Conservation (phyloP, 2,329 filamentous ascomycete species). For the Paecilomyces dactylethromorphus region DNA sequence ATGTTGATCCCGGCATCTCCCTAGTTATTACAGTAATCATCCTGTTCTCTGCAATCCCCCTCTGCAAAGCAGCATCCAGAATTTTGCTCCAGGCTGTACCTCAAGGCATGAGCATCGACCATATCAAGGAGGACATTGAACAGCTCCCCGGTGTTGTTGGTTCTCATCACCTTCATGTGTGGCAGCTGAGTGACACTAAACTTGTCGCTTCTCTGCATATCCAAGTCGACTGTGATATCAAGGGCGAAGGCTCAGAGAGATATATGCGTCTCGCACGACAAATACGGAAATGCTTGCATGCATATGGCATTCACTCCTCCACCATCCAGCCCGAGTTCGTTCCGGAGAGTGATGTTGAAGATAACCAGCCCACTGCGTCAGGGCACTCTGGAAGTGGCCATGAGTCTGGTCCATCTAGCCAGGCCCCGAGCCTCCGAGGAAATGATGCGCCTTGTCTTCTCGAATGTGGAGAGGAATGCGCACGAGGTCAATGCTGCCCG, state of each 20-base stretch:
- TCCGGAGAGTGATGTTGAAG: conserved; percentile 30
- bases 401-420: conserved; percentile 11
- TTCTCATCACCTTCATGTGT: conserved; percentile 95
- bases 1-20: conserved; percentile 86
- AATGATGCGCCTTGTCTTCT: conserved; percentile 39
- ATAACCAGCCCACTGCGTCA: conserved; percentile 15
- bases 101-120: conserved; percentile 76
- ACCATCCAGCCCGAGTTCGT: conserved; percentile 90
- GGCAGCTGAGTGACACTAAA: conserved; percentile 95
- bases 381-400: conserved; percentile 12
- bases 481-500: conserved; percentile 36
- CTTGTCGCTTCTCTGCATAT: conserved; percentile 90
- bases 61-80: conserved; percentile 52
- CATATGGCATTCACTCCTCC: conserved; percentile 91
- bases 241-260: conserved; percentile 65
- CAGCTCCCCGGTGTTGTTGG: conserved; percentile 76
- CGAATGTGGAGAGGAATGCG: conserved; percentile 42
- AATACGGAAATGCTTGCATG: conserved; percentile 83
- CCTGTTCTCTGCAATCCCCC: conserved; percentile 45
- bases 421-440: conserved; percentile 25
- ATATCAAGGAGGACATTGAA: conserved; percentile 89
- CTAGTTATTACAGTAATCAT: conserved; percentile 83
- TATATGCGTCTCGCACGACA: conserved; percentile 88
- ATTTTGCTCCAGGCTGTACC: conserved; percentile 93
- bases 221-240: conserved; percentile 83